These are phyloP conservation scores for Trametes punicea DNA, from an alignment of 768 basidiomycete genomes.

Conservation along the genomic window DNA sequence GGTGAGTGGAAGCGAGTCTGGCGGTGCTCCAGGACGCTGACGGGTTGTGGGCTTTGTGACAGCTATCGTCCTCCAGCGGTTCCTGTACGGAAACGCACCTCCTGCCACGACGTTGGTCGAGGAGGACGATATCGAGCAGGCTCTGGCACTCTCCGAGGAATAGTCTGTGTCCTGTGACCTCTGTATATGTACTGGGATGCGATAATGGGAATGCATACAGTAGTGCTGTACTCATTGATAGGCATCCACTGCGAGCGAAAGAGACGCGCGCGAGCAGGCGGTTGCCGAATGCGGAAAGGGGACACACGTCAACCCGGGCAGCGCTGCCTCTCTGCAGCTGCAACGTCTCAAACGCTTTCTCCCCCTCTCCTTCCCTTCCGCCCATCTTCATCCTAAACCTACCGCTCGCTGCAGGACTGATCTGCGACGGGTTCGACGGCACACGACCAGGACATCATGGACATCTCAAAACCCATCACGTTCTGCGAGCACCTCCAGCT, in stretches of 20 bases:
- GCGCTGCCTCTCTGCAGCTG: background rate
- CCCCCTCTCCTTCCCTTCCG: background rate
- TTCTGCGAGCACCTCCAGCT: slow-evolving; percentile 93
- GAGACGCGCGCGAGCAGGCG: slow-evolving; percentile 4
- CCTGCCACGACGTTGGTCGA: slow-evolving; percentile 49
- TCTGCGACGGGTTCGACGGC: slow-evolving; percentile 28
- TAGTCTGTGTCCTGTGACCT: slow-evolving; percentile 26
- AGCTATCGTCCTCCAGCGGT: slow-evolving; percentile 72
- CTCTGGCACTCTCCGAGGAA: slow-evolving; percentile 62
- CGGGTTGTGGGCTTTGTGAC: slow-evolving; percentile 12
- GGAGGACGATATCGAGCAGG: slow-evolving; percentile 72
- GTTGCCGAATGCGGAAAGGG: slow-evolving; percentile 17
- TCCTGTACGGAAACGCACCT: slow-evolving; percentile 71
- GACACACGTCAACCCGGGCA: slow-evolving; percentile 20
- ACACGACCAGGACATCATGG: slow-evolving; percentile 28
- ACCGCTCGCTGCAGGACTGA: slow-evolving; percentile 24
- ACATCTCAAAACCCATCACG: slow-evolving; percentile 68
- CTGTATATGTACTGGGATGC: background rate
- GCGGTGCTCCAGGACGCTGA: slow-evolving; percentile 8
- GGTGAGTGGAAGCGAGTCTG: slow-evolving; percentile 43
- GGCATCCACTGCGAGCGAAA: background rate
- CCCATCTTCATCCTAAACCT: background rate
- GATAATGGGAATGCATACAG: slow-evolving; percentile 56
- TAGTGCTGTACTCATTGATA: slow-evolving; percentile 75
- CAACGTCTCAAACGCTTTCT: background rate